These are phyloP conservation scores for Albizia julibrissin DNA, from an alignment of 306 rosid species.

Conservation along the genomic window DNA sequence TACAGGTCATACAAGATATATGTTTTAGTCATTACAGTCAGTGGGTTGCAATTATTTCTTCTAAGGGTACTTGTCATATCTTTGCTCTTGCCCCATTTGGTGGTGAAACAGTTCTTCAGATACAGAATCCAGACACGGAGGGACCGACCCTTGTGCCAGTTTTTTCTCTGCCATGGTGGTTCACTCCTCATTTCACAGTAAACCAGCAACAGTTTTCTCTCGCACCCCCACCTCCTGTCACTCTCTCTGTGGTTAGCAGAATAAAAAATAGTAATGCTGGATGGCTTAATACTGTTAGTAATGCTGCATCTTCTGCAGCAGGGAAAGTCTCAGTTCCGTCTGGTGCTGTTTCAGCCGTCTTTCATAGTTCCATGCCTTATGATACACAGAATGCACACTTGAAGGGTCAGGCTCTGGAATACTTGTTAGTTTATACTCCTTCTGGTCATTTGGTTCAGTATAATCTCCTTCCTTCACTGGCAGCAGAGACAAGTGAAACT, in stretches of 20 bases:
- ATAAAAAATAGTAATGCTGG: slow-evolving; percentile 75
- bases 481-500: slow-evolving; percentile 66
- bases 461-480: slow-evolving; percentile 69
- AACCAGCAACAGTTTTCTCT: slow-evolving; percentile 63
- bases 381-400: slow-evolving; percentile 44
- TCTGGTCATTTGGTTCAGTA: slow-evolving; percentile 83
- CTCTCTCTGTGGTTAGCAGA: slow-evolving; percentile 94
- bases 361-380: slow-evolving; percentile 66
- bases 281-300: slow-evolving; percentile 88
- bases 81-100: slow-evolving; percentile 75
- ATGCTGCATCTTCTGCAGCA: slow-evolving; percentile 84
- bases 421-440: slow-evolving; percentile 80
- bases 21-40: slow-evolving; percentile 72
- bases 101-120: slow-evolving; percentile 67
- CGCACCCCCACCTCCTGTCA: slow-evolving; percentile 76
- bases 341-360: slow-evolving; percentile 89
- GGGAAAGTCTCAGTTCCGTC: slow-evolving; percentile 78
- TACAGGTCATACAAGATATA: slow-evolving; percentile 80
- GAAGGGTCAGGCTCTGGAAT: slow-evolving; percentile 67
- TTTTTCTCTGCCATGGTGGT: slow-evolving; percentile 89
- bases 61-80: slow-evolving; percentile 78
- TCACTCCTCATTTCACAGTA: slow-evolving; percentile 61
- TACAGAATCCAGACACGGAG: slow-evolving; percentile 53
- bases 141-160: slow-evolving; percentile 65
- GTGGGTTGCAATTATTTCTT: slow-evolving; percentile 73